These are phyloP conservation scores for Aquilaria malaccensis DNA, from an alignment of 345 rosid species.

Conservation along the genomic window DNA sequence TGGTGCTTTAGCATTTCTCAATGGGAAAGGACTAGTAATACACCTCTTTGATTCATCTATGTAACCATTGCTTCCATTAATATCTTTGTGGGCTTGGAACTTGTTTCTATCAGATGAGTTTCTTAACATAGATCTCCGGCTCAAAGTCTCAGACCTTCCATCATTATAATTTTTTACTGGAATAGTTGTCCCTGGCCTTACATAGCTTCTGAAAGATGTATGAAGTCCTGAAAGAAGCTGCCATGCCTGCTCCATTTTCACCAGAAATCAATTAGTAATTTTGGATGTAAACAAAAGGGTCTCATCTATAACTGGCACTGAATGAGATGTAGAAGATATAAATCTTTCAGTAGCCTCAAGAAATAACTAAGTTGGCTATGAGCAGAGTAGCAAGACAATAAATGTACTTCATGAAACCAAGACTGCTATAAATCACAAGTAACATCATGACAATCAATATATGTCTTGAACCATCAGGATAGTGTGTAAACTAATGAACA, in stretches of 20 bases:
- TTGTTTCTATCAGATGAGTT: constrained; percentile 25
- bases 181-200: constrained; percentile 67
- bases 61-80: constrained; percentile 16
- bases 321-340: too few relatives aligned
- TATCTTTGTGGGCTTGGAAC: constrained; percentile 21
- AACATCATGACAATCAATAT: too few relatives aligned
- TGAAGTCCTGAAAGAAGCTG: constrained; percentile 65
- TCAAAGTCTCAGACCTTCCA: constrained; percentile 23
- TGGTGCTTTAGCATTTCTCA: constrained; percentile 15
- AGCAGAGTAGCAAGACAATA: too few relatives aligned
- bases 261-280: too few relatives aligned
- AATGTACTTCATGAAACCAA: too few relatives aligned
- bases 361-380: too few relatives aligned
- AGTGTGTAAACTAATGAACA: too few relatives aligned
- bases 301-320: too few relatives aligned
- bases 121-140: constrained; percentile 27
- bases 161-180: constrained; percentile 30
- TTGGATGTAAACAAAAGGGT: too few relatives aligned
- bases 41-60: constrained; percentile 25
- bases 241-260: constrained; percentile 65
- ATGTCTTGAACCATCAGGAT: too few relatives aligned
- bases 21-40: constrained; percentile 23
- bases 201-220: constrained; percentile 45
- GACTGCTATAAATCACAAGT: too few relatives aligned
- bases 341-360: too few relatives aligned